Conservation (phyloP, 2,329 filamentous ascomycete genomes). For the Epicoccum sorghinum region DNA sequence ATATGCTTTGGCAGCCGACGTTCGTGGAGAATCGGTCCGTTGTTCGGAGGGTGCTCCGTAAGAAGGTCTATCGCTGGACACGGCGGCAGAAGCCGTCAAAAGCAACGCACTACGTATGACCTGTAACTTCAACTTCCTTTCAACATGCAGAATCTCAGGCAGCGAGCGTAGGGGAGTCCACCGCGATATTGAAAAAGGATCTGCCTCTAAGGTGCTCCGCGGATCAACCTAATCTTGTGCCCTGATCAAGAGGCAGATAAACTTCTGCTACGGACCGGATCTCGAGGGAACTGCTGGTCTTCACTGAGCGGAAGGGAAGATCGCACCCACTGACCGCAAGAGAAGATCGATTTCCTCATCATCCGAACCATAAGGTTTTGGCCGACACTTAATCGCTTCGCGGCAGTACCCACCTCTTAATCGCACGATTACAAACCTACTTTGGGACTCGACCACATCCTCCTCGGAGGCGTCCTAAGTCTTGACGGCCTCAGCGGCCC, state of each 20-base stretch:
- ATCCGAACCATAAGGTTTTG: background rate
- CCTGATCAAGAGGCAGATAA: background rate
- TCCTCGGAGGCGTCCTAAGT: background rate
- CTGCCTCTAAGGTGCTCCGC: background rate
- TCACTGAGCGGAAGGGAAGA: background rate
- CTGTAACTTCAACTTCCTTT: no score
- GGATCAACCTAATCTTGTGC: background rate
- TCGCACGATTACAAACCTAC: no score
- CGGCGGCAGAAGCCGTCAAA: no score
- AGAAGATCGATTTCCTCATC: background rate
- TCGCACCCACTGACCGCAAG: background rate
- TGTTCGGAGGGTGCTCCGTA: no score
- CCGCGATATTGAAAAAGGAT: background rate
- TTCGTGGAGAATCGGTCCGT: no score
- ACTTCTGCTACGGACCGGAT: background rate
- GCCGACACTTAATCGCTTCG: background rate
- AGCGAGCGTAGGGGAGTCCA: background rate
- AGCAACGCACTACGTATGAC: no score
- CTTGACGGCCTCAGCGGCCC: background rate
- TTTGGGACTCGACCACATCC: no score
- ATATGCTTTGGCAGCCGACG: no score
- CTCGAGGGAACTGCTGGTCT: slow-evolving; percentile 6
- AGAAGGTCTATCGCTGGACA: no score
- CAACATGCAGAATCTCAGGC: no score
- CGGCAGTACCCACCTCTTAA: background rate